These are phyloP conservation scores for Starmerella tilneyi DNA, from an alignment of 805 yeast genomes.

Conservation along the genomic window DNA sequence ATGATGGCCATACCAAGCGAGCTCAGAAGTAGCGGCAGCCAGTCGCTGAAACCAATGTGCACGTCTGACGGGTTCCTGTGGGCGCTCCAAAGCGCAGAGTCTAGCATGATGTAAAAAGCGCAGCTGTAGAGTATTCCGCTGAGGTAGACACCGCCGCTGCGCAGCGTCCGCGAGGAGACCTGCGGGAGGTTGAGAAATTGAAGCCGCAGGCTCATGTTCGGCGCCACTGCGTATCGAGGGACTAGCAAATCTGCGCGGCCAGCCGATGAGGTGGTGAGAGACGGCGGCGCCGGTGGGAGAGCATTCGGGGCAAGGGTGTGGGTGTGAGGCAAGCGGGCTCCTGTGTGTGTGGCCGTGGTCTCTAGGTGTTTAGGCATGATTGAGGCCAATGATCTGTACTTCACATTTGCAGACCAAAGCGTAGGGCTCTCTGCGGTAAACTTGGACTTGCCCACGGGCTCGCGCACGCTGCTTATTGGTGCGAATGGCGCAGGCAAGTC, in stretches of 20 bases:
- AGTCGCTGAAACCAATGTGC: slow-evolving; percentile 84
- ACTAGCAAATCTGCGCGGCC: too few relatives aligned
- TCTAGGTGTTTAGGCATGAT: too few relatives aligned
- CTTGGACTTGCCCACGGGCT: slow-evolving; percentile 54
- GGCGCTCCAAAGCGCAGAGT: slow-evolving; percentile 76
- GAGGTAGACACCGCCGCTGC: slow-evolving; percentile 64
- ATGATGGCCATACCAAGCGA: slow-evolving; percentile 79
- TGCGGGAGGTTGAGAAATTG: slow-evolving; percentile 32
- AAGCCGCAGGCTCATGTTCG: slow-evolving; percentile 20
- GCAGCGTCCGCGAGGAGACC: slow-evolving; percentile 57
- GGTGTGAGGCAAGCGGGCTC: background rate
- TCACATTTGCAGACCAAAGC: slow-evolving; percentile 52
- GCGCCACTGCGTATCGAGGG: too few relatives aligned
- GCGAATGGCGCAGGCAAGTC: slow-evolving; percentile 98
- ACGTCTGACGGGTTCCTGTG: slow-evolving; percentile 76
- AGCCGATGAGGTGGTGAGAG: background rate
- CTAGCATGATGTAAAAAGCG: slow-evolving; percentile 84
- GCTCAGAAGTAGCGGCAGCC: slow-evolving; percentile 89
- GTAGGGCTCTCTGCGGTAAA: slow-evolving; percentile 61
- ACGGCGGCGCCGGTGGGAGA: too few relatives aligned
- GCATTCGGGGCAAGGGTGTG: background rate
- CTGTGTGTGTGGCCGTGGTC: too few relatives aligned
- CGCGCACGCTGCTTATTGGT: slow-evolving; percentile 73
- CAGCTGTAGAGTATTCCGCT: slow-evolving; percentile 50
- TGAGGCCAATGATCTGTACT: slow-evolving; percentile 53